These are phyloP conservation scores for Fusarium buxicola DNA, from an alignment of 2,329 filamentous ascomycete species.

Conservation along the genomic window DNA sequence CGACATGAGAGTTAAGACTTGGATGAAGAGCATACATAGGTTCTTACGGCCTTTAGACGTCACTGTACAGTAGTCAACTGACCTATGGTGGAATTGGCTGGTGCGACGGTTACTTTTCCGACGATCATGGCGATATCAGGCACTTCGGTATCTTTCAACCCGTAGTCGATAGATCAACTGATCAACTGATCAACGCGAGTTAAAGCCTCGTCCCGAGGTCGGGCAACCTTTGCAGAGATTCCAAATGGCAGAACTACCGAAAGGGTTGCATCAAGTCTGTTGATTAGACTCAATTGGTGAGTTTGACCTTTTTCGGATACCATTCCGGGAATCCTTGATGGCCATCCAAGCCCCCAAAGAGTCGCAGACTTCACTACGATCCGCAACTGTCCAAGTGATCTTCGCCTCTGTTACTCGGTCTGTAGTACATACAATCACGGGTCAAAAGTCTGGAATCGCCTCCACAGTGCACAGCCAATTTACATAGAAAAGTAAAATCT, in stretches of 20 bases:
- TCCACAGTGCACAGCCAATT: no score
- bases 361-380: slow-evolving; percentile 19
- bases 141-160: slow-evolving; percentile 16
- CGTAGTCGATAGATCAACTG: slow-evolving; percentile 11
- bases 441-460: no score
- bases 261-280: slow-evolving; percentile 23
- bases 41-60: slow-evolving; percentile 8
- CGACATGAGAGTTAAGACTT: slow-evolving; percentile 13
- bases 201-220: slow-evolving; percentile 20
- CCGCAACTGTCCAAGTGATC: slow-evolving; percentile 30
- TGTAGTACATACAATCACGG: no score
- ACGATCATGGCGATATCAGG: slow-evolving; percentile 30
- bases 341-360: slow-evolving; percentile 9
- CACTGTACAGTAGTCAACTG: slow-evolving; percentile 23
- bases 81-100: slow-evolving; percentile 22
- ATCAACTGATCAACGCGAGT: slow-evolving; percentile 8
- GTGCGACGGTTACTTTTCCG: slow-evolving; percentile 21
- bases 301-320: slow-evolving; percentile 30
- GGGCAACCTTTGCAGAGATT: slow-evolving; percentile 23
- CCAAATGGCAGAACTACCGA: slow-evolving; percentile 14
- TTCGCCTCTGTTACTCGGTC: background rate
- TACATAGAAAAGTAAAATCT: no score
- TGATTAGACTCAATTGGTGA: slow-evolving; percentile 18
- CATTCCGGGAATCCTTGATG: slow-evolving; percentile 18
- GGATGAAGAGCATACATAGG: background rate